phyloP scores from a whole-genome alignment of 257 asterid species.

The Ilex aquifolium region DNA sequence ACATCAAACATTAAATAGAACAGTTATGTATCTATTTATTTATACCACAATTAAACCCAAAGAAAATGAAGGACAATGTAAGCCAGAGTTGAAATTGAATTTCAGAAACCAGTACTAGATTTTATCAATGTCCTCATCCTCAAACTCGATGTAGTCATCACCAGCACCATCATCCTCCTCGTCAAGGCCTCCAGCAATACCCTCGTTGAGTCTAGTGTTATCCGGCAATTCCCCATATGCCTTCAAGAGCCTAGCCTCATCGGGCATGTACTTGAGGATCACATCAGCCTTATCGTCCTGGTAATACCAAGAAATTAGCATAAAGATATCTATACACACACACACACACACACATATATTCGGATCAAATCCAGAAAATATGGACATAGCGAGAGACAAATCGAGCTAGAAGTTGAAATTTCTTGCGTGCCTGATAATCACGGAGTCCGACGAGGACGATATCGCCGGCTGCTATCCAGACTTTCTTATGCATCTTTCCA shows the following conservation, averaged over 20 bases:
- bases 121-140: constrained; percentile 25
- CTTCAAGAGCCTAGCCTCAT: constrained; percentile 25
- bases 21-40: too few relatives aligned
- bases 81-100: too few relatives aligned
- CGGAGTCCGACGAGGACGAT: background rate
- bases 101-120: background rate
- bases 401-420: too few relatives aligned
- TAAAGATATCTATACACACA: too few relatives aligned
- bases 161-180: constrained; percentile 21
- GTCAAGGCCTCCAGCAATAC: constrained; percentile 22
- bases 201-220: constrained; percentile 23
- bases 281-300: constrained; percentile 30
- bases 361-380: too few relatives aligned
- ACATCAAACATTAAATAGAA: too few relatives aligned
- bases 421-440: background rate
- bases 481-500: background rate
- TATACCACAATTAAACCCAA: too few relatives aligned
- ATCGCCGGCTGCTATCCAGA: background rate
- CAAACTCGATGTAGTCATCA: constrained; percentile 24
- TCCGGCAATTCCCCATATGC: constrained; percentile 24
- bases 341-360: too few relatives aligned
- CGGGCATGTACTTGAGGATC: constrained; percentile 25
- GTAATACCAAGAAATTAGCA: too few relatives aligned
- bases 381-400: too few relatives aligned
- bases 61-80: too few relatives aligned